Evolutionary conservation across 352 stramenopile genomes (phyloP), one percentile per base, ranked within the genome.

Genomic region (Globisporangium megalacanthum): DNA sequence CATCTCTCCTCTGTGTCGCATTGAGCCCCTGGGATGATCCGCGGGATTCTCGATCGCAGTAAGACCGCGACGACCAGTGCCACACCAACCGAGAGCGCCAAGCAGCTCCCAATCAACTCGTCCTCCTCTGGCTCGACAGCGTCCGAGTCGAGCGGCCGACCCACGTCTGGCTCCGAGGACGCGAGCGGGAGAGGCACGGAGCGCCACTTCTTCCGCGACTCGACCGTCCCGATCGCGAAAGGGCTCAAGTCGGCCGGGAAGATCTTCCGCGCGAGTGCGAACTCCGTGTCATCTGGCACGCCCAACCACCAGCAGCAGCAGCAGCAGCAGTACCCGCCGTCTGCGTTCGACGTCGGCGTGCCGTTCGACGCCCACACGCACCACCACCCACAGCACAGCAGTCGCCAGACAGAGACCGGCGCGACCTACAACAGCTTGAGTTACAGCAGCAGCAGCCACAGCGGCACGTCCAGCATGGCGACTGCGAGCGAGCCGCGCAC

Each of bases 191-290:
- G 35, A 2, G 25, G 25, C 35, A 39, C 35, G 7, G 35, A 39
- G 35, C 35, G 35, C 35, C 35, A 39, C 37, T 61, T 56, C 33
- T 59, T 64, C 45, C 58, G 52, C 2, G 58, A 64, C 58, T 64
- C 58, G 51, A 60, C 45, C 1, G 58, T 51, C 14, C 58, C 58
- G 45, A 49, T 64, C 58, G 46, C 36, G 36, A 64, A 59, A 41
- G 57, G 49, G 49, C 56, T 62, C 57, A 51, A 57, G 17, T 57
- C 57, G 1, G 57, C 57, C 1, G 31, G 37, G 45, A 64, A 64
- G n/a, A 49, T 64, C 51, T 59, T 64, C 25, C 58, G 58, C 31
- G 41, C 10, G 20, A 54, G 22, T 44, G 42, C 45, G 37, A 47
- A 39, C 10, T 35, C 42, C 5, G 29, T 31, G n/a, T n/a, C 53